phyloP scores from a whole-genome alignment of 2,329 filamentous ascomycete species.

The Aspergillus pseudotamarii region DNA sequence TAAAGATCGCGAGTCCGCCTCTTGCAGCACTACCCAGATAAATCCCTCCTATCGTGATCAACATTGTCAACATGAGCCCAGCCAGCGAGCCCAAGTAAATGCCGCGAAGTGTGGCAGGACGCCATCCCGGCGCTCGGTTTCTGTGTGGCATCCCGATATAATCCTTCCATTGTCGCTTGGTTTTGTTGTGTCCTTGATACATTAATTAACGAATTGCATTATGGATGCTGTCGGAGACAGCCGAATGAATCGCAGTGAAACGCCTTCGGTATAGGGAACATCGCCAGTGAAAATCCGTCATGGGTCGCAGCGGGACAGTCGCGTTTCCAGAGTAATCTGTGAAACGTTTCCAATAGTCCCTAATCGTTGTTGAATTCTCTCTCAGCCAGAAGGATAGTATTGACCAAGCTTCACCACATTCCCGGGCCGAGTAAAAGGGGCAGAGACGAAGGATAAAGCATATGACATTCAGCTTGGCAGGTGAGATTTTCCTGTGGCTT shows the following conservation, averaged over 20 bases:
- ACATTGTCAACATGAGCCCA: constrained; percentile 6
- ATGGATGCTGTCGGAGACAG: not conserved
- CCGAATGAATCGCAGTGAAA: not conserved
- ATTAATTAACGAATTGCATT: not conserved
- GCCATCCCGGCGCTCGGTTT: constrained; percentile 10
- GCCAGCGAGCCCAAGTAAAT: constrained; percentile 8
- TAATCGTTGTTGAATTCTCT: not conserved
- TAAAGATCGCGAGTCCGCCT: constrained; percentile 9
- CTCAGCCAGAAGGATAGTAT: not conserved
- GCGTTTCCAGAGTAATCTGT: not conserved
- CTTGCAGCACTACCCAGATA: constrained; percentile 6
- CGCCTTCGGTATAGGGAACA: not conserved
- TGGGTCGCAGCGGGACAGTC: too few species aligned
- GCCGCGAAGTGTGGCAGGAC: constrained; percentile 8
- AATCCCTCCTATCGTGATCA: constrained; percentile 5
- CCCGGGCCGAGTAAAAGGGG: not conserved
- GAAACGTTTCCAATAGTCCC: not conserved
- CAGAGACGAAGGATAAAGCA: not conserved
- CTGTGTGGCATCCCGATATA: not conserved
- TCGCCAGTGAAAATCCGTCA: not conserved
- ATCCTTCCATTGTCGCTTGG: not conserved
- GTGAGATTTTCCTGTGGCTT: not conserved
- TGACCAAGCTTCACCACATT: not conserved
- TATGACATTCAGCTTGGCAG: not conserved
- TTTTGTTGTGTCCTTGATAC: not conserved